Percentiles rank a stretch among this genome's conserved stretches.
phyloP scores from a whole-genome alignment of 108 stramenopile species.

The Discostella stelligeroides region DNA sequence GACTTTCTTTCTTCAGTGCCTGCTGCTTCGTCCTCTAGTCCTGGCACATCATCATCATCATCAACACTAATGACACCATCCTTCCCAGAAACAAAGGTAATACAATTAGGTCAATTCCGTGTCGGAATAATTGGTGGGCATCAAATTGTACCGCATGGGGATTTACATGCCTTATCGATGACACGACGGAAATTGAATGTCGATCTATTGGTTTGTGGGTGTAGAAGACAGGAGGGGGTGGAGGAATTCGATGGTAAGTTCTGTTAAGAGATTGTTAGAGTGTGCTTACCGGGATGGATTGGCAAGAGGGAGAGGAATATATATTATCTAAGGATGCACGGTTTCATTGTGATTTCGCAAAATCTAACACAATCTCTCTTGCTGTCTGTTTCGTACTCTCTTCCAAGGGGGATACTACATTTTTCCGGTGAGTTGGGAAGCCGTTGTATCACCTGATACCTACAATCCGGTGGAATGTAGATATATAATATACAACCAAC shows the following conservation, averaged over 20 bases:
- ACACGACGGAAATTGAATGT: constrained; percentile 84
- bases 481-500: too few relatives aligned
- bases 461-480: too few relatives aligned
- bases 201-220: constrained; percentile 95
- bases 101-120: constrained; percentile 90
- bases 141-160: constrained; percentile 91
- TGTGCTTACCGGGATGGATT: too few relatives aligned
- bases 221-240: constrained; percentile 92
- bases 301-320: too few relatives aligned
- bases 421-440: constrained; percentile 29
- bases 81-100: constrained; percentile 90
- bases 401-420: constrained; percentile 71
- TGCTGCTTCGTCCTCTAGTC: not conserved
- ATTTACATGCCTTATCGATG: constrained; percentile 72
- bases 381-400: not conserved
- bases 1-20: constrained; percentile 49
- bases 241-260: constrained; percentile 83
- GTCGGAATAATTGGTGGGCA: constrained; percentile 96
- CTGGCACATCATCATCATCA: too few relatives aligned
- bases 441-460: not conserved
- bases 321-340: constrained; percentile 58
- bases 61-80: constrained; percentile 9
- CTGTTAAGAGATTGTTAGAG: too few relatives aligned
- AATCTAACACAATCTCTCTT: too few relatives aligned
- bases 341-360: too few relatives aligned